Evolutionary conservation across 345 rosid genomes (phyloP), one percentile per base, ranked within the genome.

Genomic region (Hevea brasiliensis): DNA sequence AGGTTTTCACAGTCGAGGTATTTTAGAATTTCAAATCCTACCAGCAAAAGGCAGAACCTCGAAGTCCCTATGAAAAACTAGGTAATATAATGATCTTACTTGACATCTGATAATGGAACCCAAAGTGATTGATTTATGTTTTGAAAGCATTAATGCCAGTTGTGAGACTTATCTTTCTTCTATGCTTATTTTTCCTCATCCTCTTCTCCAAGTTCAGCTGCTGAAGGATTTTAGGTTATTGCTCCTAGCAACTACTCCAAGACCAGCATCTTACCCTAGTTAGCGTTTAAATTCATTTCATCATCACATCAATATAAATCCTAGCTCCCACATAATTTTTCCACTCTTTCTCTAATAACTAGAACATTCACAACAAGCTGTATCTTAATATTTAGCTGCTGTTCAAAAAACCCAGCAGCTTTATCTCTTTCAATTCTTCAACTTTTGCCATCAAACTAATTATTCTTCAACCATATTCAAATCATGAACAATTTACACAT

Each of bases 201-300:
- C 24, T 48, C 1, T 27, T 13, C 6, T 32, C 59, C 45, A 67
- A 29, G 7, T 48, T 7, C 41, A 24, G n/a, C 24, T 48, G 23
- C 40, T 10, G 20, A 50, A 29, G 71, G 27, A 7, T 66, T 26
- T 29, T 32, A 17, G 13, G 15, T 13, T 15, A 15, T 48, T 47
- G 24, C 35, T 41, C 24, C 41, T 1, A 66, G 40, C 10, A 27
- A 26, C 53, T 47, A 21, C 6, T 13, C 47, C 42, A 20, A 66
- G 58, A 48, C 42, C 58, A 1, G 8, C 24, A 24, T 51, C 37
- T 14, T 27, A 35, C 47, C 37, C 59, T 51, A 50, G 1, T 5
- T n/a, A 41, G 9, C 13, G 32, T 73, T 32, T 27, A 66, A 64
- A 65, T 45, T 53, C 62, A 70, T 70, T 26, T 12, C 59, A 67